Base-by-base conservation (phyloP, 1,139 yeast species). In the Nakaseomyces uthaithaninus region DNA sequence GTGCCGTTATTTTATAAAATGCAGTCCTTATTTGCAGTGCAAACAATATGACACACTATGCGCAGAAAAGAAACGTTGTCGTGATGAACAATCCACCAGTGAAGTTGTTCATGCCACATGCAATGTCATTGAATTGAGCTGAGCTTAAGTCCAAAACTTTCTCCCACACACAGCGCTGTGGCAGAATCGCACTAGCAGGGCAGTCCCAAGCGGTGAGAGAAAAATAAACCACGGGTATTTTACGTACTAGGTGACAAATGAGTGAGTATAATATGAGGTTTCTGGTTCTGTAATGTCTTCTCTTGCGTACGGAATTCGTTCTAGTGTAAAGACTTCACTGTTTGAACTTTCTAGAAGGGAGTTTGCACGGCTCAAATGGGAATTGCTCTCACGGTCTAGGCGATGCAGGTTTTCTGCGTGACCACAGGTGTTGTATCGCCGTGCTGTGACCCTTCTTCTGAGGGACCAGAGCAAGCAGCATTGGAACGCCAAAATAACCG, bases 361-460 rank as follows among this genome's bases (percentile, higher is more conserved):
- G 4, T 33, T 17, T 7, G 33, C 10, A 4, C 11, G 23, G n/a
- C 5, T 17, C n/a, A 14, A 8, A 4, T 12, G 11, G 17, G 6
- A 14, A 8, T n/a, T 5, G 6, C 30, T 27, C 3, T 27, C 17
- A 14, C 30, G 5, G 15, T 27, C 30, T 18, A 27, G 7, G 10
- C 30, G 16, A 18, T 14, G 30, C 2, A 27, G 17, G 8, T 27
- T 16, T 27, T 27, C 18, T n/a, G 39, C 26, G 27, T 36, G 31
- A 41, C 37, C 27, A 28, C 45, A 5, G 26, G 37, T 4, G 11
- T 7, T 11, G 42, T 52, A 54, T 42, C 65, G 65, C 50, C 74
- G 66, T 2, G 77, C 68, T 3, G 73, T 65, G 12, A 70, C 66
- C 0, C 74, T 66, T 46, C 82, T 65, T 48, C 80, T 65, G 66